phyloP scores from a whole-genome alignment of 2,329 filamentous ascomycete genomes.

The Pochonia chlamydosporia region DNA sequence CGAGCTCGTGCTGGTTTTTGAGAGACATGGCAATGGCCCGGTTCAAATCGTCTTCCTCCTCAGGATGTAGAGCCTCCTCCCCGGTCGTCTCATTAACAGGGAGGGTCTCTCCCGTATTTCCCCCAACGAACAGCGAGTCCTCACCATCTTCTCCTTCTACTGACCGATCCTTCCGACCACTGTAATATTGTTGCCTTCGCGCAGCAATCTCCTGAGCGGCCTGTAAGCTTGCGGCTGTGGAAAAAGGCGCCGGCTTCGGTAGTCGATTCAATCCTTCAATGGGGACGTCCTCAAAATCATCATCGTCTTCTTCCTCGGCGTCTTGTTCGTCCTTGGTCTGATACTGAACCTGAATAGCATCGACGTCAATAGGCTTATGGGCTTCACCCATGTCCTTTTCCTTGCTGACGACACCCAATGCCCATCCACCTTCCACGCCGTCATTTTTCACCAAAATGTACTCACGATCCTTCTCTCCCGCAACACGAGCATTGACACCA shows the following conservation, averaged over 20 bases:
- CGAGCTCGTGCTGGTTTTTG: conserved; percentile 50
- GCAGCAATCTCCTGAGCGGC: conserved; percentile 19
- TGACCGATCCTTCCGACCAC: conserved; percentile 11
- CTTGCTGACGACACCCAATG: conserved; percentile 84
- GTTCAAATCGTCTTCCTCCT: conserved; percentile 59
- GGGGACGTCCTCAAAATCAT: conserved; percentile 87
- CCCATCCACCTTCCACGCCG: conserved; percentile 92
- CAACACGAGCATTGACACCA: conserved; percentile 60
- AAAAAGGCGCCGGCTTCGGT: conserved; percentile 46
- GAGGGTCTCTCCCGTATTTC: conserved; percentile 19
- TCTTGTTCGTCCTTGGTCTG: conserved; percentile 54
- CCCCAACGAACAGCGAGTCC: conserved; percentile 45
- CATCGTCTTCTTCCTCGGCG: conserved; percentile 65
- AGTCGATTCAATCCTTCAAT: conserved; percentile 84
- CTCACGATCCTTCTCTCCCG: conserved; percentile 82
- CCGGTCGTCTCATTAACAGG: conserved; percentile 20
- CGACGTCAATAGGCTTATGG: conserved; percentile 89
- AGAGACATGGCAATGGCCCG: conserved; percentile 83
- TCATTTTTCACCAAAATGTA: conserved; percentile 97
- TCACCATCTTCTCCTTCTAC: conserved; percentile 34
- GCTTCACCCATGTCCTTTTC: conserved; percentile 73
- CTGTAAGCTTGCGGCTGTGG: conserved; percentile 16
- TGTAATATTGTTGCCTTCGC: conserved; percentile 22
- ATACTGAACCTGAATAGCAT: conserved; percentile 55
- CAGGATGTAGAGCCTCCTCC: conserved; percentile 31